Evolutionary conservation across 1,139 yeast genomes (phyloP).

Genomic region (Pichia sp.): DNA sequence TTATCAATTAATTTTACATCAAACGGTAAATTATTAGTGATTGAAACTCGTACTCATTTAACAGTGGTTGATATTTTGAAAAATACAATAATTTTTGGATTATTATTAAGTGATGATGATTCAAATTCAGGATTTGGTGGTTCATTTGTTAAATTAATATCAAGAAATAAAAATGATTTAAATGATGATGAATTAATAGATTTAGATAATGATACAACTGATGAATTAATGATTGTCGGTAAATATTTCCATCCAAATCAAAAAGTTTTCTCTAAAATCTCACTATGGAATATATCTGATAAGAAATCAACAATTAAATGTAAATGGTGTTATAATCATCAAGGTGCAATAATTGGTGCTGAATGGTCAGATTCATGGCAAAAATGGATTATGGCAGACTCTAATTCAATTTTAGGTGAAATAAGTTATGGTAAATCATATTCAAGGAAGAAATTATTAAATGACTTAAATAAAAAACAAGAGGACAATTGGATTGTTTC

Average conservation of each 20-base stretch:
- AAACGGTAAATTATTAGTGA: slow-evolving; percentile 13
- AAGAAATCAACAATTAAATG: slow-evolving; percentile 12
- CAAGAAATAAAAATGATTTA: slow-evolving; percentile 1
- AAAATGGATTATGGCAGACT: slow-evolving; percentile 16
- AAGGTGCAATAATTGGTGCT: slow-evolving; percentile 11
- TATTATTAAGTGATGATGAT: slow-evolving; percentile 4
- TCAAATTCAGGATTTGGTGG: slow-evolving; percentile 12
- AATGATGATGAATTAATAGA: slow-evolving; percentile 1
- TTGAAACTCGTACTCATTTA: slow-evolving; percentile 15
- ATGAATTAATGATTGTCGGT: slow-evolving; percentile 13
- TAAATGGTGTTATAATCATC: slow-evolving; percentile 7
- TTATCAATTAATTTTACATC: slow-evolving; percentile 13
- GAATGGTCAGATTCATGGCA: slow-evolving; percentile 13
- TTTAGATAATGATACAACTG: slow-evolving; percentile 7
- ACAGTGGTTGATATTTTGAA: slow-evolving; percentile 13
- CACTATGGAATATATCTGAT: slow-evolving; percentile 15
- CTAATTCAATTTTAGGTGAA: slow-evolving; percentile 15
- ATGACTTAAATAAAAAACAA: slow-evolving; percentile 16
- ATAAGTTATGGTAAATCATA: slow-evolving; percentile 9
- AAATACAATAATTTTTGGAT: slow-evolving; percentile 10
- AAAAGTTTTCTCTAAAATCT: slow-evolving; percentile 6
- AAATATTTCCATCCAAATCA: slow-evolving; percentile 6
- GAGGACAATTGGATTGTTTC: slow-evolving; percentile 39
- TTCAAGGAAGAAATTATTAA: slow-evolving; percentile 2
- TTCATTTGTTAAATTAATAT: slow-evolving; percentile 9